Conservation (phyloP, 139 green algal genomes). For the Marvania coccoides region DNA sequence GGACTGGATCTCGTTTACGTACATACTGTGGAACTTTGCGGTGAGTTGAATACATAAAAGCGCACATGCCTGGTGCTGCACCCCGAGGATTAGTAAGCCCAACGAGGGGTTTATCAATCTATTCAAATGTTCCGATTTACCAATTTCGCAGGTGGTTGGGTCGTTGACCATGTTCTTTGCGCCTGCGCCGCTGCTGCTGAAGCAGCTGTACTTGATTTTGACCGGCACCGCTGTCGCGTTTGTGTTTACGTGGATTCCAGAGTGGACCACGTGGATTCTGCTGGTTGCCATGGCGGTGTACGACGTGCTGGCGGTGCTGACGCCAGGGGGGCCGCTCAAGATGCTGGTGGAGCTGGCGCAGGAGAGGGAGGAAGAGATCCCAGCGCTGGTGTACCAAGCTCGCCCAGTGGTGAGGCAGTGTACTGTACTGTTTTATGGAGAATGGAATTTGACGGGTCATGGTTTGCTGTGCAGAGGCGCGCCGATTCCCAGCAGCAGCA, state of each 20-base stretch:
- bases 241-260: constrained; percentile 91
- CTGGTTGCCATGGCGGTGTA: constrained; percentile 91
- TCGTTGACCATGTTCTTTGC: constrained; percentile 75
- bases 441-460: background rate
- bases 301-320: constrained; percentile 89
- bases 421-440: background rate
- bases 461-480: background rate
- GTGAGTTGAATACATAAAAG: constrained; percentile 35
- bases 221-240: constrained; percentile 80
- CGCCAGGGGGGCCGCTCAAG: constrained; percentile 69
- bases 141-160: constrained; percentile 60
- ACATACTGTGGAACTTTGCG: constrained; percentile 90
- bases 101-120: background rate
- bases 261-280: constrained; percentile 96
- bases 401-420: constrained; percentile 31
- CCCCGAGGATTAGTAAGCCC: background rate
- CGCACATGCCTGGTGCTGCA: background rate
- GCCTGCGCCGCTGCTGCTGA: constrained; percentile 77
- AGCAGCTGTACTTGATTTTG: constrained; percentile 80
- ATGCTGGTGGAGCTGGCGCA: constrained; percentile 84
- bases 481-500: background rate
- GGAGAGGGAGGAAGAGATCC: constrained; percentile 84
- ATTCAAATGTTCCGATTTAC: background rate
- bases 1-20: constrained; percentile 74
- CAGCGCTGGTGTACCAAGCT: constrained; percentile 91